These are phyloP conservation scores for Erodium texanum DNA, from an alignment of 441 rosid genomes.

Conservation along the genomic window DNA sequence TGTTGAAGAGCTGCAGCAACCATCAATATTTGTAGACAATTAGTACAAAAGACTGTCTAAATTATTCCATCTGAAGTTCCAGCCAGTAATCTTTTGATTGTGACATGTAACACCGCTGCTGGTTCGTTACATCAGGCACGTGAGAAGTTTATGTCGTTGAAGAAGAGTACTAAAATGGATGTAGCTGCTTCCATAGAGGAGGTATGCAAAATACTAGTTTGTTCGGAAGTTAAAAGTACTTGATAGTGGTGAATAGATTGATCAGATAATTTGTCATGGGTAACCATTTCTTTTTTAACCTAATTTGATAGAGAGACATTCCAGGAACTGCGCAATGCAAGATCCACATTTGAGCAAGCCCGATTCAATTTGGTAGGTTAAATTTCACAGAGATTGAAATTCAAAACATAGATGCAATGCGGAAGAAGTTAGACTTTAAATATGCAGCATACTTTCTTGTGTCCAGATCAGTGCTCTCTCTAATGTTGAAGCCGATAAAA, in stretches of 20 bases:
- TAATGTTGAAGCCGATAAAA: slow-evolving; percentile 91
- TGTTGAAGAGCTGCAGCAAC: slow-evolving; percentile 9
- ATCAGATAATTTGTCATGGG: slow-evolving; percentile 19
- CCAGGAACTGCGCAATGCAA: slow-evolving; percentile 88
- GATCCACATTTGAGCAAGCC: slow-evolving; percentile 91
- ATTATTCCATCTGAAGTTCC: neutral
- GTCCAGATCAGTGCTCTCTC: slow-evolving; percentile 81
- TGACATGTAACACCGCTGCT: slow-evolving; percentile 18
- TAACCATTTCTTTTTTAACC: slow-evolving; percentile 15
- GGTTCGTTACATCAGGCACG: slow-evolving; percentile 51
- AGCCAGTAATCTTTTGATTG: slow-evolving; percentile 7
- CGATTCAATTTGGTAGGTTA: slow-evolving; percentile 75
- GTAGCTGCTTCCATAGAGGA: slow-evolving; percentile 69
- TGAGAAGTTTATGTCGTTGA: slow-evolving; percentile 77
- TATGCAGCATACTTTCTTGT: slow-evolving; percentile 15
- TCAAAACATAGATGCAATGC: neutral
- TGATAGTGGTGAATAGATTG: slow-evolving; percentile 12
- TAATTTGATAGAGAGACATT: slow-evolving; percentile 17
- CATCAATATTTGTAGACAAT: slow-evolving; percentile 6
- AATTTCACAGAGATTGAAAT: slow-evolving; percentile 9
- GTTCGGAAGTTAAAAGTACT: slow-evolving; percentile 10
- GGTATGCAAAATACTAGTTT: slow-evolving; percentile 30
- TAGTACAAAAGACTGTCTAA: neutral
- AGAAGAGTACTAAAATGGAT: slow-evolving; percentile 72
- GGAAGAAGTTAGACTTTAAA: slow-evolving; percentile 3